A percentile compares a stretch with the other conserved stretches of the same genome.
These are phyloP conservation scores for Stereocaulon alpinum DNA, from an alignment of 495 filamentous ascomycete species.

Conservation along the genomic window DNA sequence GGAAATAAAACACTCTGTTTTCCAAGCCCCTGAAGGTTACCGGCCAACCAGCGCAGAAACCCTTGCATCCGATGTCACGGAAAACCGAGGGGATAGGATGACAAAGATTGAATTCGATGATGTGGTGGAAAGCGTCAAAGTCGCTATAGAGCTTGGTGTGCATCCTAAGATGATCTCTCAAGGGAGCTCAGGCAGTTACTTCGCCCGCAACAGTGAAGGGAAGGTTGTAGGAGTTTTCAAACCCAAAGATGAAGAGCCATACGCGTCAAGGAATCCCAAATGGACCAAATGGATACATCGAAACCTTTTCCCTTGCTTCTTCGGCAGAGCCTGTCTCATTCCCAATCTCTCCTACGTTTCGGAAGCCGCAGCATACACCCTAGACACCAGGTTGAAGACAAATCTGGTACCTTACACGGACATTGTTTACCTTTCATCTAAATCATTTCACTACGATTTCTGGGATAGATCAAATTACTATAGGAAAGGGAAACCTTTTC, in stretches of 20 bases:
- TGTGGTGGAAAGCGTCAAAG: conserved; percentile 77
- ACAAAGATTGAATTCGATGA: conserved; percentile 76
- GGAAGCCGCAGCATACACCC: conserved; percentile 90
- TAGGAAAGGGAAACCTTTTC: conserved; percentile 76
- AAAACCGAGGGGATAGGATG: conserved; percentile 45
- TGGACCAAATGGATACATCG: conserved; percentile 95
- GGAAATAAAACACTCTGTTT: conserved; percentile 96
- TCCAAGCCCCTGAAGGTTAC: conserved; percentile 79
- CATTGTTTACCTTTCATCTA: conserved; percentile 87
- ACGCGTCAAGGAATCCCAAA: conserved; percentile 82
- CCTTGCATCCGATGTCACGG: conserved; percentile 47
- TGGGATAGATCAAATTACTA: conserved; percentile 89
- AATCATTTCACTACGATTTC: conserved; percentile 95
- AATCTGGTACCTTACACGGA: conserved; percentile 94
- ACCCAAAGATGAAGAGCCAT: conserved; percentile 98
- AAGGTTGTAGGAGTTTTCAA: conserved; percentile 98
- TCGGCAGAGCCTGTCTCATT: conserved; percentile 90
- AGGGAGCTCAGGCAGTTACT: conserved; percentile 95
- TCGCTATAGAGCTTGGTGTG: conserved; percentile 81
- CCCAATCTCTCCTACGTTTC: conserved; percentile 99
- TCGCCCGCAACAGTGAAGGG: conserved; percentile 80
- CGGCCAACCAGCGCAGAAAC: conserved; percentile 66
- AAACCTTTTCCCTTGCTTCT: conserved; percentile 94
- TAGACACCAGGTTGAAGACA: conserved; percentile 82
- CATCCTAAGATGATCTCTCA: conserved; percentile 95